phyloP scores from a whole-genome alignment of 1,284 basidiomycete genomes.

The Apiotrichum veenhuisii region DNA sequence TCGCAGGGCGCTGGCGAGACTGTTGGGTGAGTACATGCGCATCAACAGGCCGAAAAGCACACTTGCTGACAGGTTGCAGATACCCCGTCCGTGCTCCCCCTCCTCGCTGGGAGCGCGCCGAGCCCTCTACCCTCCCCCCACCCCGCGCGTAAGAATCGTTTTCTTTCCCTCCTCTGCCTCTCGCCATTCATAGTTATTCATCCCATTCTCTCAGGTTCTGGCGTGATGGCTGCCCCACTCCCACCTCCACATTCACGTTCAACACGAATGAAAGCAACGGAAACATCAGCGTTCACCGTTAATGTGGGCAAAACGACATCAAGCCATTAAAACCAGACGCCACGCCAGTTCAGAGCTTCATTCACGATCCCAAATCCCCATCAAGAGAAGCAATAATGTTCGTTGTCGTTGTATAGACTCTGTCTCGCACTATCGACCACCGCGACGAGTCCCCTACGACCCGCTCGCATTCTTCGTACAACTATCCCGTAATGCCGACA shows the following conservation, averaged over 20 bases:
- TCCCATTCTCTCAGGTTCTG: not conserved
- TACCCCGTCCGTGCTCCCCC: not conserved
- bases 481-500: not conserved
- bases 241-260: conserved; percentile 2
- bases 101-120: not conserved
- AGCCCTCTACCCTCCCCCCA: not conserved
- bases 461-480: too few relatives aligned
- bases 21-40: conserved; percentile 59
- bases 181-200: not conserved
- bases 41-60: too few relatives aligned
- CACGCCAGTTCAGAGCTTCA: too few relatives aligned
- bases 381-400: too few relatives aligned
- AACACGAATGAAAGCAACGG: not conserved
- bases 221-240: conserved; percentile 1
- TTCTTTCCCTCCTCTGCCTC: not conserved
- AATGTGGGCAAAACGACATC: not conserved
- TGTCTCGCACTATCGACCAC: too few relatives aligned
- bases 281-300: not conserved
- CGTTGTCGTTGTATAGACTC: too few relatives aligned
- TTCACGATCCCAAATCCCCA: too few relatives aligned
- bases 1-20: conserved; percentile 74
- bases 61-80: not conserved
- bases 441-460: too few relatives aligned
- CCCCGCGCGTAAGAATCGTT: not conserved
- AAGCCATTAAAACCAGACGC: not conserved